Base-by-base conservation (phyloP, 495 filamentous ascomycete species). In the Talaromyces proteolyticus region DNA sequence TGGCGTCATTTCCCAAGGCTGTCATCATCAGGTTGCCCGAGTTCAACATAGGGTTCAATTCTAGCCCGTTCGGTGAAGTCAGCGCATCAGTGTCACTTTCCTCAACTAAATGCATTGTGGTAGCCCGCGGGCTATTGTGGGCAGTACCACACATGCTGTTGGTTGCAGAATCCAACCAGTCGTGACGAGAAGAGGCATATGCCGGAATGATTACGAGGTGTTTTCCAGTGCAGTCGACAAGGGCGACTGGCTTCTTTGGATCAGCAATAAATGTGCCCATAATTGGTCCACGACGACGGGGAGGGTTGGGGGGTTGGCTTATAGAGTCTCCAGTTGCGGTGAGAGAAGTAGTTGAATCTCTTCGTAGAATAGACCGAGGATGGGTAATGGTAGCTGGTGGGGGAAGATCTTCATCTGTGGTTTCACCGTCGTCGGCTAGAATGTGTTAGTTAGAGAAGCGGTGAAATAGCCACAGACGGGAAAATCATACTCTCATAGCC, bases 11-110 rank as follows among this genome's bases (percentile, higher is more conserved):
- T 24, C 70, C 70, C 66, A 85, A 62, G 55, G 82, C 85, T 21
- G 82, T 82, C 77, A 90, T 82, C 86, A 90, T 88, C 50, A 91
- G 68, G 49, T 85, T 85, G n/a, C 82, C 79, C 24, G 85, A 82
- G 52, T 74, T 80, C 43, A 87, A 67, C 66, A 88, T 80, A 25
- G 85, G 77, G 38, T 75, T 79, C 38, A 74, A 58, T 29, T 80
- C 69, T 3, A 57, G 52, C 20, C 72, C 69, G 45, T 66, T 72
- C 4, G 76, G 71, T 46, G 65, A 77, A 39, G 59, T 71, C 52
- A 74, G 63, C 42, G 63, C 68, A 58, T 79, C 77, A 22, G 75
- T 72, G 50, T 78, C 76, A 61, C 62, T 69, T 48, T 80, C 69
- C 50, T 77, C 68, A 47, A 78, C 63, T 43, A 81, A 68, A 34